Evolutionary conservation across 192 early-diverging fungal species (phyloP).

Genomic region (Backusella parvicylindrica): DNA sequence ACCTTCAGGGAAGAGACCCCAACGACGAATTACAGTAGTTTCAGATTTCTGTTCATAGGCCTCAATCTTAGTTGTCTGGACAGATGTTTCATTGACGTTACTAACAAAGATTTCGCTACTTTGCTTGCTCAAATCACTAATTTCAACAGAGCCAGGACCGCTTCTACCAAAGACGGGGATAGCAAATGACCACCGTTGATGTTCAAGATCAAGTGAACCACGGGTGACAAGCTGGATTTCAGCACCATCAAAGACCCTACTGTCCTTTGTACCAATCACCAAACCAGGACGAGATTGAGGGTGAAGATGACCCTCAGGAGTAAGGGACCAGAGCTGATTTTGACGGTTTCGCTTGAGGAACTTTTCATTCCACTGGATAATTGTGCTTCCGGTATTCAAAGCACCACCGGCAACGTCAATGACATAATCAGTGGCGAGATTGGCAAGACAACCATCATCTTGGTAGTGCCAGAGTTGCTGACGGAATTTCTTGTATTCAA

Average conservation of each 20-base stretch:
- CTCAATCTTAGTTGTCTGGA: neutral
- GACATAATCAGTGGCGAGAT: neutral
- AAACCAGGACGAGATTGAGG: constrained; percentile 3
- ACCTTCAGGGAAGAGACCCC: constrained; percentile 21
- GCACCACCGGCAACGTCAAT: constrained; percentile 21
- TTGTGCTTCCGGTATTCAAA: neutral
- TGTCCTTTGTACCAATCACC: neutral
- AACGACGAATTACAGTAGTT: constrained; percentile 6
- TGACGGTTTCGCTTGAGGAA: neutral
- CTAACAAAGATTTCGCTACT: neutral
- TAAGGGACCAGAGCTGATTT: constrained; percentile 18
- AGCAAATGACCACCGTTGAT: constrained; percentile 12
- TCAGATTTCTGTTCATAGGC: neutral
- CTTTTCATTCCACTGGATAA: constrained; percentile 19
- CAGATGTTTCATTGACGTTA: neutral
- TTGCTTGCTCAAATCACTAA: neutral
- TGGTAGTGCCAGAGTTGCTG: constrained; percentile 15
- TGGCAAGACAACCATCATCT: constrained; percentile 19
- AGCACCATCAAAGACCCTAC: constrained; percentile 1
- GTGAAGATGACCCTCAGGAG: constrained; percentile 22
- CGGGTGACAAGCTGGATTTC: neutral
- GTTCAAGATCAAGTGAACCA: neutral
- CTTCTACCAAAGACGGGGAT: constrained; percentile 15
- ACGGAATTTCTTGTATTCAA: constrained; percentile 9
- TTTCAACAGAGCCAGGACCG: neutral